These are phyloP conservation scores for Fusarium transvaalense DNA, from an alignment of 2,329 filamentous ascomycete species.

Conservation along the genomic window DNA sequence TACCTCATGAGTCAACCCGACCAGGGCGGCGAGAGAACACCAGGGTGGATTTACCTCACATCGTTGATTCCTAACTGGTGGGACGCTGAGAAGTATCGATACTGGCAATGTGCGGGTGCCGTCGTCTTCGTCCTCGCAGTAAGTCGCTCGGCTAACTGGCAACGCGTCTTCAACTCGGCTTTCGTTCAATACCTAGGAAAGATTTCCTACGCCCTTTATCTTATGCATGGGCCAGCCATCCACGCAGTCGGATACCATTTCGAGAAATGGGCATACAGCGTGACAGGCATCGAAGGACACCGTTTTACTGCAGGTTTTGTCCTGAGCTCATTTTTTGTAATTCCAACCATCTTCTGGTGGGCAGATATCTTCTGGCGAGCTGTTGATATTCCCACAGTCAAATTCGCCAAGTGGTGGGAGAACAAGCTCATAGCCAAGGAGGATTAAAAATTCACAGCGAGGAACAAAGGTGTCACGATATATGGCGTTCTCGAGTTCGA, in stretches of 20 bases:
- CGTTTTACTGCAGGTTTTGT: constrained; percentile 62
- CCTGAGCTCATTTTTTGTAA: constrained; percentile 61
- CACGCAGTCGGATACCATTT: constrained; percentile 66
- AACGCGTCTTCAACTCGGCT: constrained; percentile 63
- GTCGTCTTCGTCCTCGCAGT: constrained; percentile 65
- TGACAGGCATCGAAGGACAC: constrained; percentile 61
- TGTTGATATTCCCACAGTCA: constrained; percentile 68
- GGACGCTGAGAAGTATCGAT: constrained; percentile 63
- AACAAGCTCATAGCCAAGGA: constrained; percentile 54
- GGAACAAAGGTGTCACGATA: constrained; percentile 13
- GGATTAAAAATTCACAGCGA: constrained; percentile 31
- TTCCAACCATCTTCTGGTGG: constrained; percentile 66
- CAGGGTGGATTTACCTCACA: constrained; percentile 65
- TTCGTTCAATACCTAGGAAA: constrained; percentile 69
- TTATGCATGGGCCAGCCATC: constrained; percentile 70
- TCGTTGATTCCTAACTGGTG: constrained; percentile 64
- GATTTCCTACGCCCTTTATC: constrained; percentile 71
- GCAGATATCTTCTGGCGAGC: constrained; percentile 69
- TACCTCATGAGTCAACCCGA: constrained; percentile 63
- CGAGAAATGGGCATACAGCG: constrained; percentile 61
- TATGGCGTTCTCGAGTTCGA: constrained; percentile 21
- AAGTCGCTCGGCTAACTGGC: constrained; percentile 61
- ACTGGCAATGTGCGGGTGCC: constrained; percentile 68
- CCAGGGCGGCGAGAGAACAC: constrained; percentile 59
- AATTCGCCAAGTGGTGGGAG: constrained; percentile 69